Percentiles rank a stretch among this genome's conserved stretches.
Evolutionary conservation across 495 filamentous ascomycete genomes (phyloP).

Genomic region (Aspergillus nidulans): DNA sequence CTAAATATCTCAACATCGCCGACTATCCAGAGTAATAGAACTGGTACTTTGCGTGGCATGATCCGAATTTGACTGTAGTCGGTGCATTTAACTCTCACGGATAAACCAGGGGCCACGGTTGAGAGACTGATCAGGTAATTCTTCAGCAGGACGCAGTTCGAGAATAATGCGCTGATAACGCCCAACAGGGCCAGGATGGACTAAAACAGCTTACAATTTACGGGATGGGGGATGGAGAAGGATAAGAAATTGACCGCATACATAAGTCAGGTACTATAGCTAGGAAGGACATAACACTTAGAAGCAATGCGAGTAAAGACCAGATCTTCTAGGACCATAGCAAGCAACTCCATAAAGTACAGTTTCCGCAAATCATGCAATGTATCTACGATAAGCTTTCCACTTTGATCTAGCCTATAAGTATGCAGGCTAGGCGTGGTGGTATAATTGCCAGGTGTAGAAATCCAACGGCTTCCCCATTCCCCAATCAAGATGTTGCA

Average conservation of each 20-base stretch:
- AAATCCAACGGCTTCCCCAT: conserved; percentile 2
- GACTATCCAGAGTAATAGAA: too few relatives aligned
- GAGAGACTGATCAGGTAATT: too few relatives aligned
- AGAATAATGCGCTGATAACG: too few relatives aligned
- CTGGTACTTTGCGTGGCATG: too few relatives aligned
- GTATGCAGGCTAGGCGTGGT: conserved; percentile 1
- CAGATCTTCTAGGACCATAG: conserved; percentile 14
- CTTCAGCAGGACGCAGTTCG: too few relatives aligned
- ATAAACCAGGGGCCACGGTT: too few relatives aligned
- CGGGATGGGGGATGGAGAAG: not conserved
- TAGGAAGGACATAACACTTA: conserved; percentile 10
- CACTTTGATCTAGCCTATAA: conserved; percentile 5
- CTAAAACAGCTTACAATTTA: too few relatives aligned
- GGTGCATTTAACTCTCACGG: too few relatives aligned
- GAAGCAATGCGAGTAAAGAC: conserved; percentile 20
- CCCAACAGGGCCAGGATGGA: too few relatives aligned
- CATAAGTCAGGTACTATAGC: conserved; percentile 2
- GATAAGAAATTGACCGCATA: conserved; percentile 6
- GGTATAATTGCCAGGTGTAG: conserved; percentile 9
- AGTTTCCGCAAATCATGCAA: conserved; percentile 23
- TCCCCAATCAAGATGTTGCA: not conserved
- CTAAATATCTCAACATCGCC: too few relatives aligned
- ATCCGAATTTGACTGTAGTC: too few relatives aligned
- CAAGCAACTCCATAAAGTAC: conserved; percentile 26
- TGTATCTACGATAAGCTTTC: conserved; percentile 21